A percentile compares a stretch with the other conserved stretches of the same genome.
Conservation (phyloP, 306 rosid genomes). For the Citrullus mucosospermus region DNA sequence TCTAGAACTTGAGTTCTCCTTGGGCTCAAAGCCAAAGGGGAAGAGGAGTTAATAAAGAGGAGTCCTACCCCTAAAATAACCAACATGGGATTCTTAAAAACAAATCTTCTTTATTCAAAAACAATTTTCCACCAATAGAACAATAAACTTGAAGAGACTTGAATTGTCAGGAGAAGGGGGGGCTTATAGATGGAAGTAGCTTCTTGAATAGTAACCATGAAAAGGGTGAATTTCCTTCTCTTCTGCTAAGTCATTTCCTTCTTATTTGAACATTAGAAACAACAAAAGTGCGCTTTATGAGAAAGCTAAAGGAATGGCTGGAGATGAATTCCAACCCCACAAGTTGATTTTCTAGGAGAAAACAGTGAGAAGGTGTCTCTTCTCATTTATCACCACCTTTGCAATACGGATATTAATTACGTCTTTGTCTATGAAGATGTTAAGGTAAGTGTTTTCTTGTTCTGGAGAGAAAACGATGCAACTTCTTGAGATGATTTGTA, state of each 20-base stretch:
- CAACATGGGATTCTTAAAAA: too few relatives aligned
- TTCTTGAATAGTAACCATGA: slow-evolving; percentile 1
- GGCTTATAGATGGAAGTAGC: neutral
- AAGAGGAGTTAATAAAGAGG: too few relatives aligned
- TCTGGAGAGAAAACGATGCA: too few relatives aligned
- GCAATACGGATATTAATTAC: too few relatives aligned
- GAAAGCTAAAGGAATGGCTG: neutral
- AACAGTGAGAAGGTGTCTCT: slow-evolving; percentile 1
- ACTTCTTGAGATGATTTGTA: too few relatives aligned
- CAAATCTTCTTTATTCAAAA: too few relatives aligned
- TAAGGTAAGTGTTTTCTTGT: too few relatives aligned
- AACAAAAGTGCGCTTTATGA: slow-evolving; percentile 4
- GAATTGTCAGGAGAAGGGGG: slow-evolving; percentile 22
- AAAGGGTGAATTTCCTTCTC: slow-evolving; percentile 8
- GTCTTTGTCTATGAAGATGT: too few relatives aligned
- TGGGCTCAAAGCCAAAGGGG: too few relatives aligned
- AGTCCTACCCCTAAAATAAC: too few relatives aligned
- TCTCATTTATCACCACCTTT: neutral
- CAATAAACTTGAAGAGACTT: slow-evolving; percentile 25
- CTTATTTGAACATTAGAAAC: neutral
- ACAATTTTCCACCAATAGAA: neutral
- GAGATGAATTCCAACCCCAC: slow-evolving; percentile 7
- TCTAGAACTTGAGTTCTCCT: too few relatives aligned
- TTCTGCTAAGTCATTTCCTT: neutral
- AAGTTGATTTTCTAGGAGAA: slow-evolving; percentile 4